These are phyloP conservation scores for Pythium vanterpoolii DNA, from an alignment of 352 stramenopile species.

Conservation along the genomic window DNA sequence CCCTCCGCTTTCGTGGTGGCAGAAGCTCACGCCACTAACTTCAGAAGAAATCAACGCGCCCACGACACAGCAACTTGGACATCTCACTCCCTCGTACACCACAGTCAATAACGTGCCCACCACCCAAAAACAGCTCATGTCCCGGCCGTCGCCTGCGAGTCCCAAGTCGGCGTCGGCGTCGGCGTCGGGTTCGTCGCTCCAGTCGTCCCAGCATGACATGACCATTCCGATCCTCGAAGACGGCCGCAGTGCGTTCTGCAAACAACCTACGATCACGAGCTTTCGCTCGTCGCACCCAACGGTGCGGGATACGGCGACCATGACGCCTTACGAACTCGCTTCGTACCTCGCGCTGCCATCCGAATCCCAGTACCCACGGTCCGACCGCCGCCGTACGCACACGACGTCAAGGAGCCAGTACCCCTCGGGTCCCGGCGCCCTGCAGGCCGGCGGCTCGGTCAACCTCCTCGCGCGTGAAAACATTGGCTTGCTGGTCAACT, in stretches of 20 bases:
- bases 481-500: conserved; percentile 56
- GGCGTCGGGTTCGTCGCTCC: conserved; percentile 17
- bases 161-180: conserved; percentile 5
- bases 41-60: background rate
- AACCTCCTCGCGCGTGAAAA: conserved; percentile 31
- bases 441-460: conserved; percentile 23
- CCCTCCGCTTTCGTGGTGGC: background rate
- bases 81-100: background rate
- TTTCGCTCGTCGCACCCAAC: conserved; percentile 9
- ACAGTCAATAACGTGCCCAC: background rate
- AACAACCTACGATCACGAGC: conserved; percentile 5
- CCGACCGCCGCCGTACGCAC: conserved; percentile 1
- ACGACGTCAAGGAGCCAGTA: background rate
- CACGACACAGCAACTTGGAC: background rate
- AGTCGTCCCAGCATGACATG: conserved; percentile 14
- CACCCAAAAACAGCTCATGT: background rate
- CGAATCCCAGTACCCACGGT: background rate
- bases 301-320: conserved; percentile 2
- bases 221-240: conserved; percentile 23
- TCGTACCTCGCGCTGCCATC: conserved; percentile 13
- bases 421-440: conserved; percentile 1
- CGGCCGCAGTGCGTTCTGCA: background rate
- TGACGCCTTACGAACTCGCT: conserved; percentile 13
- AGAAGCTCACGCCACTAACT: background rate
- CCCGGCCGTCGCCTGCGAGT: background rate